phyloP scores from a whole-genome alignment of 805 yeast species.

The Wickerhamomyces mucosus region DNA sequence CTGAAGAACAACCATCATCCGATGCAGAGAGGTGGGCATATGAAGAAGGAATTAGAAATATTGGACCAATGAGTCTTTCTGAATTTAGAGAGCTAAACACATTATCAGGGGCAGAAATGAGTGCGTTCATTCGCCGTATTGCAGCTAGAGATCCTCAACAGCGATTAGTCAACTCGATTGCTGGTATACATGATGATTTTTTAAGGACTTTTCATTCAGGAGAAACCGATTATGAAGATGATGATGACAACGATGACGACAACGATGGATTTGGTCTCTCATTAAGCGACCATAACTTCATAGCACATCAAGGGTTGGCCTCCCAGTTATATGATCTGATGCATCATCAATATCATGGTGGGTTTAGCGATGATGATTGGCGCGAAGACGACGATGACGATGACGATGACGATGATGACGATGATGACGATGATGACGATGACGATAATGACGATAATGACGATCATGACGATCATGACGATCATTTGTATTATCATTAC shows the following conservation, averaged over 20 bases:
- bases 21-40: no score
- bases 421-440: not conserved
- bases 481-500: not conserved
- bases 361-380: constrained; percentile 16
- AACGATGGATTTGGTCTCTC: constrained; percentile 14
- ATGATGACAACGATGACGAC: constrained; percentile 17
- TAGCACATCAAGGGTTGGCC: not conserved
- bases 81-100: no score
- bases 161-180: no score
- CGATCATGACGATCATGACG: constrained; percentile 1
- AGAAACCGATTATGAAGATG: constrained; percentile 5
- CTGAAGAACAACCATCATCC: no score
- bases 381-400: constrained; percentile 10
- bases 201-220: constrained; percentile 3
- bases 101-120: no score
- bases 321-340: not conserved
- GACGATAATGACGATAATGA: constrained; percentile 2
- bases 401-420: constrained; percentile 4
- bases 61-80: no score
- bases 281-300: not conserved
- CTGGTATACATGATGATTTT: no score
- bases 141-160: no score
- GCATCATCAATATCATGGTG: not conserved
- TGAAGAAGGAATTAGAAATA: constrained; percentile 4
- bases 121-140: no score